Base-by-base conservation (phyloP, 345 rosid species). In the Firmiana major region DNA sequence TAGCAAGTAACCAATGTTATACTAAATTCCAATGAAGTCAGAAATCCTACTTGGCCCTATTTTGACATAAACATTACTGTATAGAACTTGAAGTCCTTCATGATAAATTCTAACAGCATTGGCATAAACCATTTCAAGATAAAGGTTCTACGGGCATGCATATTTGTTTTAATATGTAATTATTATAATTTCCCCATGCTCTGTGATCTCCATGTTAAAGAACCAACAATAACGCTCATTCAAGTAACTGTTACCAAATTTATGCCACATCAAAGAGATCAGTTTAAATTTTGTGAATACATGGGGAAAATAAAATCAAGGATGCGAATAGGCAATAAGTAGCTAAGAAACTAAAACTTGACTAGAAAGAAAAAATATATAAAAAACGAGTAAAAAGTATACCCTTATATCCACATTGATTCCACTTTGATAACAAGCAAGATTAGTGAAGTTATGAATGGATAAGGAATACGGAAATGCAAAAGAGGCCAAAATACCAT, bases 381-480 rank as follows among this genome's bases (percentile, higher is more conserved):
- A 43, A 42, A 48, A 16, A 17, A 15, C 1, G 12, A 10, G 12
- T 2, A 55, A 7, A 55, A n/a, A n/a, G 8, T 6, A n/a, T 21
- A 55, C 74, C 6, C 74, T 28, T 70, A 26, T 42, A 28, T 49
- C 59, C 58, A 70, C 58, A 70, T 46, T 49, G 13, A 70, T 49
- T 26, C 58, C 21, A 26, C 21, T 69, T 48, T 1, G 6, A 19
- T 4, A 8, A 69, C 40, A 69, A 49, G 74, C 9, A 31, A 70
- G 36, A 71, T 24, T 0, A 49, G 5, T 48, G 17, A 24, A 13
- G 54, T 45, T 49, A 70, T 49, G 43, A 70, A 51, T 51, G 43
- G 59, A 8, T 70, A 48, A 49, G 22, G 24, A 28, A 26, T 16
- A 10, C 58, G 45, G 43, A 49, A 71, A 70, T 31, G 19, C 59